Base-by-base conservation (phyloP, 2,329 filamentous ascomycete genomes). In the Colletotrichum australisinense region DNA sequence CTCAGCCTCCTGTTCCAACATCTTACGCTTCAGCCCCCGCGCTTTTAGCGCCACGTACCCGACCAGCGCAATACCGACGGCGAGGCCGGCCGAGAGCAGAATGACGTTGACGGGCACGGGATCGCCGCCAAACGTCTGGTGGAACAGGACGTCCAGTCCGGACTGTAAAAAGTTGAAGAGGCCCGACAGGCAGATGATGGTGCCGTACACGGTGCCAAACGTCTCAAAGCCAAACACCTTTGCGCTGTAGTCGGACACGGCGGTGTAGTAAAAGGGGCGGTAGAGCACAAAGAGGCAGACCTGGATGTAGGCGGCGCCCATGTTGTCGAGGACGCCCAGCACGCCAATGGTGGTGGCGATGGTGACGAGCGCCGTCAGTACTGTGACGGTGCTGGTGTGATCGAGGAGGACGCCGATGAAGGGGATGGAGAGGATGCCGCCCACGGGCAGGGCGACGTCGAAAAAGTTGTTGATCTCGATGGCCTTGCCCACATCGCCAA, bases 181-280 rank as follows among this genome's bases (percentile, higher is more conserved):
- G 0, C 95, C 95, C 0, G 95, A 93, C 1, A 97, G 84, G 82
- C 94, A 97, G 77, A 98, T 97, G 76, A 97, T 93, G 24, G 95
- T 88, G 12, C 95, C 95, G 82, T 98, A 98, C n/a, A 98, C 95
- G 70, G 94, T 97, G 58, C 95, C 95, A 77, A 98, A 98, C 0
- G 95, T 97, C 74, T 92, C 89, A 84, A 97, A 97, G 19, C 95
- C 95, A 80, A 98, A 98, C 46, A 98, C 95, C 83, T 97, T 97
- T 74, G 94, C 95, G 24, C 91, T 90, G 81, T 97, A 97, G 84
- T 98, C 95, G 72, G 93, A 96, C 71, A 98, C 94, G 8, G 94
- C 91, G 0, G 95, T 97, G 84, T 98, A 98, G 83, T 97, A 98
- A 35, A 98, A 91, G 0, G 95, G 95, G 0, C 95, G 90, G 79